phyloP scores from a whole-genome alignment of 2,329 filamentous ascomycete species.

The Neonectria ditissima region DNA sequence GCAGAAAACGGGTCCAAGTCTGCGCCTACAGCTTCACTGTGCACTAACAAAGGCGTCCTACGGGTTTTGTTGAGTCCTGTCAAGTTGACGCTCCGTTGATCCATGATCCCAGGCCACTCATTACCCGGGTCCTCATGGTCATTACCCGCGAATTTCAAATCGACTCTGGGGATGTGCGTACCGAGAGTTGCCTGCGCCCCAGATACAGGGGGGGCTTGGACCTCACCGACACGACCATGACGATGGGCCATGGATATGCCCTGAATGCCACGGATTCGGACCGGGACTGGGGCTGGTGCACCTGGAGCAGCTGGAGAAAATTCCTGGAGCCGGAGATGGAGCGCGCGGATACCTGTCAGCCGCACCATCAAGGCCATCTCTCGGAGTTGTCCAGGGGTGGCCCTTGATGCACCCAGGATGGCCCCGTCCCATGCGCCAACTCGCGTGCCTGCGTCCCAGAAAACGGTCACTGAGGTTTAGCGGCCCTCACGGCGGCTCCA shows the following conservation, averaged over 20 bases:
- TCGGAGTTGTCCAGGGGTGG: slow-evolving; percentile 34
- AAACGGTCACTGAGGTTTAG: slow-evolving; percentile 48
- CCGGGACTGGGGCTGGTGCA: slow-evolving; percentile 25
- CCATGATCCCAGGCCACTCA: slow-evolving; percentile 38
- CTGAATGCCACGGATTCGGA: slow-evolving; percentile 31
- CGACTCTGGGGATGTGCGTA: slow-evolving; percentile 36
- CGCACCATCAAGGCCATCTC: slow-evolving; percentile 28
- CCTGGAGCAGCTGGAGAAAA: slow-evolving; percentile 33
- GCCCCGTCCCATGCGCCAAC: slow-evolving; percentile 36
- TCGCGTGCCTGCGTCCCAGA: slow-evolving; percentile 47
- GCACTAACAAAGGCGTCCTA: slow-evolving; percentile 19
- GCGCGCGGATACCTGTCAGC: slow-evolving; percentile 31
- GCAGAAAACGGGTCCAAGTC: slow-evolving; percentile 1
- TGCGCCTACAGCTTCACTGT: slow-evolving; percentile 9
- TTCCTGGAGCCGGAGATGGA: slow-evolving; percentile 45
- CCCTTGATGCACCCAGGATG: slow-evolving; percentile 34
- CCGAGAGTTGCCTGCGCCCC: slow-evolving; percentile 43
- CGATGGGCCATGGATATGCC: slow-evolving; percentile 39
- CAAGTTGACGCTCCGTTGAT: slow-evolving; percentile 31
- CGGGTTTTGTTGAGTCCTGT: slow-evolving; percentile 38
- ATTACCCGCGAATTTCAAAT: slow-evolving; percentile 35
- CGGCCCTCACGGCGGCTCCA: slow-evolving; percentile 43
- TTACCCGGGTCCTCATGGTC: slow-evolving; percentile 37
- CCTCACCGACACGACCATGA: slow-evolving; percentile 35
- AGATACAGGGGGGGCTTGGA: slow-evolving; percentile 30